Evolutionary conservation across 2,329 filamentous ascomycete genomes (phyloP).

Genomic region (Boeremia lycopersici): DNA sequence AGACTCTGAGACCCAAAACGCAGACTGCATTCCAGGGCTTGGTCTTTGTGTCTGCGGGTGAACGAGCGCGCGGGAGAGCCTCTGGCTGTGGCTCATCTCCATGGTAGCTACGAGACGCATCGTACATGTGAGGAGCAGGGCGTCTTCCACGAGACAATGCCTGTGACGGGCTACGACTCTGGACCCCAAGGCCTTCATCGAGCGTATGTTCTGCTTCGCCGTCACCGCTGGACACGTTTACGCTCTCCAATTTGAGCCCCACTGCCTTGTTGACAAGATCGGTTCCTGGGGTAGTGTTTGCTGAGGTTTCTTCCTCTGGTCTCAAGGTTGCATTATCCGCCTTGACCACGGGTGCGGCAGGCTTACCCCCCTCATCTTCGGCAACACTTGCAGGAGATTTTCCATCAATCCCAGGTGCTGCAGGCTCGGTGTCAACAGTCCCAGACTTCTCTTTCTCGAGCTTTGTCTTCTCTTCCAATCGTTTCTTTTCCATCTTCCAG

Average conservation of each 20-base stretch:
- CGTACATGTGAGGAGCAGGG: not conserved
- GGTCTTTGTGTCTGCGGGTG: constrained; percentile 20
- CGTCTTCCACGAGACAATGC: not conserved
- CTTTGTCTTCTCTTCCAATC: constrained; percentile 3
- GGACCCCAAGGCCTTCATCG: not conserved
- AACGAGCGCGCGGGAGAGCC: not conserved
- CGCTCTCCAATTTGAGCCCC: not conserved
- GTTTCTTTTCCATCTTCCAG: constrained; percentile 29
- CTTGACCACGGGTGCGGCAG: not conserved
- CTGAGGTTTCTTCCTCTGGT: not conserved
- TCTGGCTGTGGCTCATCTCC: not conserved
- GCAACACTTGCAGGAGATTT: not conserved
- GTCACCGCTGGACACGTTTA: not conserved
- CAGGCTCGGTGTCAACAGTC: not conserved
- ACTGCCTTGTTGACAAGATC: not conserved
- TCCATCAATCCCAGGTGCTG: not conserved
- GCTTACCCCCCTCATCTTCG: not conserved
- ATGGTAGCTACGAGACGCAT: constrained; percentile 6
- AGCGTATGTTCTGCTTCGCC: not conserved
- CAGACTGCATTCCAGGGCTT: constrained; percentile 66
- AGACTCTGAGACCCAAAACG: constrained; percentile 63
- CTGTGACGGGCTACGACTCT: not conserved
- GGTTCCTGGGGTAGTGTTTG: not conserved
- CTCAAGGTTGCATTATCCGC: not conserved
- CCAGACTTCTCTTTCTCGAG: not conserved